Conservation (phyloP, 305 asterid genomes). For the Fraxinus angustifolia region DNA sequence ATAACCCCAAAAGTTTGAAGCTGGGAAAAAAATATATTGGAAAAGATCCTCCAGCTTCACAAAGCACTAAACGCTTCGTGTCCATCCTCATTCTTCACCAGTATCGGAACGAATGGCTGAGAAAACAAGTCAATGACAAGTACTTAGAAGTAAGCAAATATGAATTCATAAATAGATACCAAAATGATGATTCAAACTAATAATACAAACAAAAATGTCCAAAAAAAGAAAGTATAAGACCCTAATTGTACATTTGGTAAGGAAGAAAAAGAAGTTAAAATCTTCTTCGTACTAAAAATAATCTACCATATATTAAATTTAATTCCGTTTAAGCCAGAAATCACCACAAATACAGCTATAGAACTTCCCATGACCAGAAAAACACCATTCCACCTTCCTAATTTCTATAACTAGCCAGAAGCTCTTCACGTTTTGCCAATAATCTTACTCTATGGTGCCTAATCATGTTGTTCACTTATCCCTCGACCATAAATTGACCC, state of each 20-base stretch:
- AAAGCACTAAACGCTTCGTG: neutral
- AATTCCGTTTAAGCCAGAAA: neutral
- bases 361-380: neutral
- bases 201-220: neutral
- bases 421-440: neutral
- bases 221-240: neutral
- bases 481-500: neutral
- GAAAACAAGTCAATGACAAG: neutral
- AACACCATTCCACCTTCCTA: neutral
- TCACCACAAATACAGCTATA: neutral
- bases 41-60: neutral
- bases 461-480: neutral
- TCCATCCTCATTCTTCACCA: neutral
- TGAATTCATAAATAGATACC: neutral
- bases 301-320: neutral
- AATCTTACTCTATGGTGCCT: neutral
- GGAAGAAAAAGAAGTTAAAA: neutral
- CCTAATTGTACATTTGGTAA: neutral
- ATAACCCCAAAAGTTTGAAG: neutral
- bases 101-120: neutral
- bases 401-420: neutral
- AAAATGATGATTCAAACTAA: neutral
- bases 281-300: neutral
- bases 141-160: neutral
- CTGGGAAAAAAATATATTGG: neutral